Conservation (phyloP, 306 rosid species). For the Styphnolobium japonicum region DNA sequence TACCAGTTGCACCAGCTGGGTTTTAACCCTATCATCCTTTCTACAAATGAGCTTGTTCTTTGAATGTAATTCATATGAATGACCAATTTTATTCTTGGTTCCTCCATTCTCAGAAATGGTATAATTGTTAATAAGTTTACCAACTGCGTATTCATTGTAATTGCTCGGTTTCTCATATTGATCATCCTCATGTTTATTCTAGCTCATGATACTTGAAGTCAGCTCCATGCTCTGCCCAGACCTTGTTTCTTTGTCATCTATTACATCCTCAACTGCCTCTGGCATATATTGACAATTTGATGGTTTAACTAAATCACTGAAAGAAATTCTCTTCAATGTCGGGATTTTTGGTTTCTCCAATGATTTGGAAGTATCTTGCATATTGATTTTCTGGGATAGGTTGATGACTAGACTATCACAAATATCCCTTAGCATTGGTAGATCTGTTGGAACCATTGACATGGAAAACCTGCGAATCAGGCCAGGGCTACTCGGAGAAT, state of each 20-base stretch:
- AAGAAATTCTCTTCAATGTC: constrained; percentile 40
- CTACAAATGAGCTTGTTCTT: background rate
- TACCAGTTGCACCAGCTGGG: background rate
- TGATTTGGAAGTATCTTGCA: background rate
- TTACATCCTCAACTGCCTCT: constrained; percentile 8
- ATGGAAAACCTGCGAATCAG: constrained; percentile 26
- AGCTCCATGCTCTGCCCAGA: background rate
- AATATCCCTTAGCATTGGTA: background rate
- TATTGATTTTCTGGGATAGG: background rate
- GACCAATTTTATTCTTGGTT: background rate
- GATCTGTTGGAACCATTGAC: constrained; percentile 22
- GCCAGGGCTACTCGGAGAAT: background rate
- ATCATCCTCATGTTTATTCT: background rate
- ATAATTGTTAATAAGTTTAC: background rate
- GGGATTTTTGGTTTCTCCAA: background rate
- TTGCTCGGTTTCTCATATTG: background rate
- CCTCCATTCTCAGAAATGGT: background rate
- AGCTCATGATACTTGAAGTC: background rate
- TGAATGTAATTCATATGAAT: background rate
- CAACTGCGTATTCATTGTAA: background rate
- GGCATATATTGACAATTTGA: background rate
- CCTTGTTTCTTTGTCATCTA: constrained; percentile 2
- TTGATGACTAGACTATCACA: background rate
- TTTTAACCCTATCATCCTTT: constrained; percentile 1
- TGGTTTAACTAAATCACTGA: constrained; percentile 36